phyloP scores from a whole-genome alignment of 306 rosid genomes.

The Prinsepia uniflora region DNA sequence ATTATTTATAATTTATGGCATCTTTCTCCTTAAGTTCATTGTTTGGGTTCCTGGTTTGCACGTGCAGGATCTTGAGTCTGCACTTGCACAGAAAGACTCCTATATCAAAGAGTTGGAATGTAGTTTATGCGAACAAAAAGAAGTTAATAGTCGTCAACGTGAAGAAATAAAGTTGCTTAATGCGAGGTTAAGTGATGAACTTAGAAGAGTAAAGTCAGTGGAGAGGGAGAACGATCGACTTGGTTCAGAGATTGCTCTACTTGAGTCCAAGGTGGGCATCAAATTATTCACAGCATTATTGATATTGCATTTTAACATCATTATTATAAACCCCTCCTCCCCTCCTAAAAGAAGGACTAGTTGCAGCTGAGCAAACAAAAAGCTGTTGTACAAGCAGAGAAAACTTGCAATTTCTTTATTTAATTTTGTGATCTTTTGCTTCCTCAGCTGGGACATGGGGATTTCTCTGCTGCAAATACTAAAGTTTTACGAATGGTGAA shows the following conservation, averaged over 20 bases:
- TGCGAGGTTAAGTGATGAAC: constrained; percentile 59
- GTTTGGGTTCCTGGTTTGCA: constrained; percentile 30
- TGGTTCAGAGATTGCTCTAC: constrained; percentile 73
- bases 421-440: constrained; percentile 18
- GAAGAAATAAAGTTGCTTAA: constrained; percentile 72
- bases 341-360: background rate
- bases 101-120: constrained; percentile 65
- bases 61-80: constrained; percentile 69
- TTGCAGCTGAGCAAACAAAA: background rate
- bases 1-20: constrained; percentile 16
- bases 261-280: constrained; percentile 85
- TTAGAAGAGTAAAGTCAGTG: constrained; percentile 63
- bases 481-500: constrained; percentile 95
- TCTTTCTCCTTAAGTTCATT: constrained; percentile 21
- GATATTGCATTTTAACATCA: background rate
- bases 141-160: constrained; percentile 46
- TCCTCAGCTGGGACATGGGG: constrained; percentile 83
- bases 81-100: constrained; percentile 58
- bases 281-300: constrained; percentile 17
- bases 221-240: constrained; percentile 83
- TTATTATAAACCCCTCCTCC: too few species aligned
- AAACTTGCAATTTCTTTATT: background rate
- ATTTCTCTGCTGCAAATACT: constrained; percentile 78
- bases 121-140: constrained; percentile 52
- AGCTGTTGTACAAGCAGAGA: background rate